Evolutionary conservation across 805 yeast species (phyloP).

Genomic region (Yamadazyma ubonensis): DNA sequence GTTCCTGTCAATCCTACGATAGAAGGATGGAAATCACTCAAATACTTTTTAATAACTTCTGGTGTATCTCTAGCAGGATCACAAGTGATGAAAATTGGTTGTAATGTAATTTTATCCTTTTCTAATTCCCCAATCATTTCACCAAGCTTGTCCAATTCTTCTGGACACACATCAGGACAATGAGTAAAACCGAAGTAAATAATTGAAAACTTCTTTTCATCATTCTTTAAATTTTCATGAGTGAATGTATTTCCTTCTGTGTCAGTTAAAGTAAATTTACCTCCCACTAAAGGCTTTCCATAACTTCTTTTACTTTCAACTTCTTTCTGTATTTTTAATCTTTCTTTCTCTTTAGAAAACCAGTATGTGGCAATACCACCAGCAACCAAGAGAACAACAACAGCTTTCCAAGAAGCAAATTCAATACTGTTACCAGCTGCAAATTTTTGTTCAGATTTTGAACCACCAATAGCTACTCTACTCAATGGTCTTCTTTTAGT

Average conservation of each 20-base stretch:
- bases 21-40: slow-evolving; percentile 85
- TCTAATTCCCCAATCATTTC: slow-evolving; percentile 59
- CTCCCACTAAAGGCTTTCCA: slow-evolving; percentile 93
- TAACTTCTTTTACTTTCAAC: slow-evolving; percentile 84
- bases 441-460: slow-evolving; percentile 33
- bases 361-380: slow-evolving; percentile 73
- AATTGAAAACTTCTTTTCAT: slow-evolving; percentile 61
- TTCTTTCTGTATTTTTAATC: slow-evolving; percentile 68
- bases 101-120: slow-evolving; percentile 56
- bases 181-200: slow-evolving; percentile 96
- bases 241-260: slow-evolving; percentile 72
- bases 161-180: slow-evolving; percentile 99
- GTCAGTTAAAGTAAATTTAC: slow-evolving; percentile 76
- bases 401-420: slow-evolving; percentile 84
- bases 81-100: slow-evolving; percentile 91
- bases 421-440: slow-evolving; percentile 52
- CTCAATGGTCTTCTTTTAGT: slow-evolving; percentile 67
- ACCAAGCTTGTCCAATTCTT: slow-evolving; percentile 91
- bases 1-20: slow-evolving; percentile 91
- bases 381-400: slow-evolving; percentile 58
- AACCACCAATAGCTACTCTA: slow-evolving; percentile 74
- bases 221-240: slow-evolving; percentile 59
- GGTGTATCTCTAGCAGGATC: slow-evolving; percentile 96
- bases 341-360: slow-evolving; percentile 74
- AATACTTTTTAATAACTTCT: slow-evolving; percentile 75